Evolutionary conservation across 179 eudicot genomes (phyloP).

Genomic region (Silene vulgaris): DNA sequence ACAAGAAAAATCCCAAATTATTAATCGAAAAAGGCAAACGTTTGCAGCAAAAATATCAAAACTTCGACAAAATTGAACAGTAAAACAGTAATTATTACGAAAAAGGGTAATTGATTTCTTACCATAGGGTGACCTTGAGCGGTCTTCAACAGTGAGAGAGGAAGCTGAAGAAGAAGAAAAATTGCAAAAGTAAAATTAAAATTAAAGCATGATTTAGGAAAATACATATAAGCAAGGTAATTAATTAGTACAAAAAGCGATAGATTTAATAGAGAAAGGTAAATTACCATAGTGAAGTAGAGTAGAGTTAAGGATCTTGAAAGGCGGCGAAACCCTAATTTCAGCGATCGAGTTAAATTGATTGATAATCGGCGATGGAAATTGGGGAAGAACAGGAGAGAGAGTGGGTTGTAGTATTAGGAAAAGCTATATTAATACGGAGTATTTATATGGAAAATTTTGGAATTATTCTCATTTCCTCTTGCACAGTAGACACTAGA

Average conservation of each 20-base stretch:
- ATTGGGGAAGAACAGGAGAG: neutral
- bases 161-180: constrained; percentile 44
- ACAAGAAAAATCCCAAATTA: neutral
- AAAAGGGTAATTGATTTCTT: neutral
- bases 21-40: neutral
- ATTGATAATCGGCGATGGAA: neutral
- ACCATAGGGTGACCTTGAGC: constrained; percentile 93
- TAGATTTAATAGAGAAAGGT: neutral
- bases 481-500: too few species aligned
- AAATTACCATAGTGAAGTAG: neutral
- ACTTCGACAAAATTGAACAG: neutral
- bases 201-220: neutral
- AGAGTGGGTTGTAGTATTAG: neutral
- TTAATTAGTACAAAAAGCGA: neutral
- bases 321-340: neutral
- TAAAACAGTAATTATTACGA: neutral
- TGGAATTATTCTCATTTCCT: too few species aligned
- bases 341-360: neutral
- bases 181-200: neutral
- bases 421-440: neutral
- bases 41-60: neutral
- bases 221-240: neutral
- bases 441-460: too few species aligned
- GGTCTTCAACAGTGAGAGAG: constrained; percentile 71
- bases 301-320: neutral